Evolutionary conservation across 306 rosid genomes (phyloP), one percentile per base, ranked within the genome.

Genomic region (Hylodesmum podocarpum): DNA sequence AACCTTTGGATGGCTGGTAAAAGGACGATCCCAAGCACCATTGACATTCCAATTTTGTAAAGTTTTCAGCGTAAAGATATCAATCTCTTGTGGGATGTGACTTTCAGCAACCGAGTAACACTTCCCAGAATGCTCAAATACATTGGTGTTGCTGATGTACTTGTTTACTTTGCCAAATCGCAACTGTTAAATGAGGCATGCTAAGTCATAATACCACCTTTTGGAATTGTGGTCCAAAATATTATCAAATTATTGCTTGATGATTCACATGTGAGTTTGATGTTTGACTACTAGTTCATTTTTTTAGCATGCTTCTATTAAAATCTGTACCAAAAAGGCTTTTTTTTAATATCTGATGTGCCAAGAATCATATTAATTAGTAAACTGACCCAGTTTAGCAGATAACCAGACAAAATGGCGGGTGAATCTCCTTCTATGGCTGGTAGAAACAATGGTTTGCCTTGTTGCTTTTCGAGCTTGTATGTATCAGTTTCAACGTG

Each of bases 1-100:
- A 28, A 86, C 93, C 87, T 93, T 93, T 18, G 97, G 93, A 37
- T 93, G 97, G 84, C 95, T 89, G 1, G 70, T 75, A 65, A 84
- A 91, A 24, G 97, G 88, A 55, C 92, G 78, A 39, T 85, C 77
- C 97, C 98, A 89, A 21, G 85, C 73, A 12, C 77, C 90, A 36
- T 49, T 70, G 14, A 88, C 66, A 81, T 93, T 80, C 97, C 93
- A 93, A 71, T 76, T 79, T 12, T 72, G 80, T 4, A 85, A 61
- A 18, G 91, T 85, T 71, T 89, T 65, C 0, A 93, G 57, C 0
- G 85, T 84, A 1, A 59, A 63, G 58, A 88, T 84, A 74, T 93
- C 92, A 37, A 91, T 85, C 85, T 91, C 85, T 66, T 89, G 96
- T 27, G 98, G 96, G 47, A 80, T 40, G 80, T 84, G 79, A 73